These are phyloP conservation scores for Rubia tinctorum DNA, from an alignment of 305 asterid species.

Conservation along the genomic window DNA sequence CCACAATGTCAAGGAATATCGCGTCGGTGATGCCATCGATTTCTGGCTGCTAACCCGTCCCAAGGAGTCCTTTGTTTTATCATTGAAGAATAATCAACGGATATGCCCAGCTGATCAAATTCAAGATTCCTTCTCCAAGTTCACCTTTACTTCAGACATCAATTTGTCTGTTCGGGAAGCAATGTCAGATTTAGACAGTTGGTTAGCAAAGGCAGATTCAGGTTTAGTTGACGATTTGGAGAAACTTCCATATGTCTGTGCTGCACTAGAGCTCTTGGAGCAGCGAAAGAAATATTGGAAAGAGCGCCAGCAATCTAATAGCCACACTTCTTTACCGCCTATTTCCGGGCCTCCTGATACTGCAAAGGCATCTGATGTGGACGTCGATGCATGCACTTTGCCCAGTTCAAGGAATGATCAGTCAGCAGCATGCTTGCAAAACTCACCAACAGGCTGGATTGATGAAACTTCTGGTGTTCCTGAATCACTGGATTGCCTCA, in stretches of 20 bases:
- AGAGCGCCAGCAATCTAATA: conserved; percentile 39
- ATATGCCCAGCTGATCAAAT: conserved; percentile 34
- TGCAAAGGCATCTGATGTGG: conserved; percentile 21
- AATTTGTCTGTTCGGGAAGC: conserved; percentile 83
- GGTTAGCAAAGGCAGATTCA: conserved; percentile 94
- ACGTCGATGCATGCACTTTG: conserved; percentile 15
- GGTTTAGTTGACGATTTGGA: conserved; percentile 94
- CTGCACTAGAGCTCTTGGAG: conserved; percentile 80
- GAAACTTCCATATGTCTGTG: conserved; percentile 89
- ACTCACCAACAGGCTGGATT: conserved; percentile 28
- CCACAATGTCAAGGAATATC: conserved; percentile 65
- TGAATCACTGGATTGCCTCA: conserved; percentile 36
- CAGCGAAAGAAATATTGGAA: conserved; percentile 78
- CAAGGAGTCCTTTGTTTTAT: conserved; percentile 60
- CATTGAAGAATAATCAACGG: conserved; percentile 47
- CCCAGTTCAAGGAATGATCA: conserved; percentile 22
- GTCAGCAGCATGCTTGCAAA: conserved; percentile 25
- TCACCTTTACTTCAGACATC: conserved; percentile 83
- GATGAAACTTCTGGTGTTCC: conserved; percentile 36
- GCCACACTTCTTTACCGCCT: conserved; percentile 19
- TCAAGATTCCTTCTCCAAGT: conserved; percentile 68
- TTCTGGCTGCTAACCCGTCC: conserved; percentile 74
- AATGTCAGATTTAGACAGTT: conserved; percentile 78
- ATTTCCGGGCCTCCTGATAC: conserved; percentile 37
- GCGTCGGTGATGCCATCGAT: conserved; percentile 57